Conservation (phyloP, 2,329 filamentous ascomycete genomes). For the Beauveria caledonica region DNA sequence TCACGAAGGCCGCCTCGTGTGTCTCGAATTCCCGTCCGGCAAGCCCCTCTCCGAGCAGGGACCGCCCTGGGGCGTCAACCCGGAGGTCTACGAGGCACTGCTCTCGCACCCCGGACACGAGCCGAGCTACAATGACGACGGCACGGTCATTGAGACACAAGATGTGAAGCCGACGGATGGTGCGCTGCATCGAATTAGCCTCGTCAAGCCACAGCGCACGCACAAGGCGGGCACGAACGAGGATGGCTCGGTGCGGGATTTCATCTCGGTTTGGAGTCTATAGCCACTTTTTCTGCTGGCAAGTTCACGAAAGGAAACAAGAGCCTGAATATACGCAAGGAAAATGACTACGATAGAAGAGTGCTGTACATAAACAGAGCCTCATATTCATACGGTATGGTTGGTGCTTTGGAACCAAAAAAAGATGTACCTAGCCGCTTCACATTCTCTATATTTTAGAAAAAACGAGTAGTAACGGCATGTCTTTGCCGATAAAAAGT, state of each 20-base stretch:
- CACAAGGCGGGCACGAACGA: slow-evolving; percentile 37
- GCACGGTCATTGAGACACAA: slow-evolving; percentile 32
- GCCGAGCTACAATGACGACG: slow-evolving; percentile 46
- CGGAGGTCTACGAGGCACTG: slow-evolving; percentile 64
- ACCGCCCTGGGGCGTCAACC: slow-evolving; percentile 63
- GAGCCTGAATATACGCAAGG: no score
- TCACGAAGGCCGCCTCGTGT: slow-evolving; percentile 44
- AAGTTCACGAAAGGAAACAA: no score
- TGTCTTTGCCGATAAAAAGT: no score
- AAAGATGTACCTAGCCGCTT: no score
- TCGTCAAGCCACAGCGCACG: slow-evolving; percentile 42
- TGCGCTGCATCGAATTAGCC: slow-evolving; percentile 36
- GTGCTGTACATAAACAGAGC: no score
- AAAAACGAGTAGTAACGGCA: no score
- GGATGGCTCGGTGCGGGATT: slow-evolving; percentile 41
- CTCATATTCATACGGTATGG: no score
- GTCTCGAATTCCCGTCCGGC: slow-evolving; percentile 70
- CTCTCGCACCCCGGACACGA: slow-evolving; percentile 61
- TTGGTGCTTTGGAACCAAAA: no score
- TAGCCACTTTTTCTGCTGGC: slow-evolving; percentile 10
- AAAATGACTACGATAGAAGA: no score
- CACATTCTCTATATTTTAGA: no score
- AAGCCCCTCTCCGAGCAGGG: slow-evolving; percentile 59
- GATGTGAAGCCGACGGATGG: slow-evolving; percentile 30
- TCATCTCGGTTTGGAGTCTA: slow-evolving; percentile 44